phyloP scores from a whole-genome alignment of 257 asterid species.

The Fraxinus cuspidata region DNA sequence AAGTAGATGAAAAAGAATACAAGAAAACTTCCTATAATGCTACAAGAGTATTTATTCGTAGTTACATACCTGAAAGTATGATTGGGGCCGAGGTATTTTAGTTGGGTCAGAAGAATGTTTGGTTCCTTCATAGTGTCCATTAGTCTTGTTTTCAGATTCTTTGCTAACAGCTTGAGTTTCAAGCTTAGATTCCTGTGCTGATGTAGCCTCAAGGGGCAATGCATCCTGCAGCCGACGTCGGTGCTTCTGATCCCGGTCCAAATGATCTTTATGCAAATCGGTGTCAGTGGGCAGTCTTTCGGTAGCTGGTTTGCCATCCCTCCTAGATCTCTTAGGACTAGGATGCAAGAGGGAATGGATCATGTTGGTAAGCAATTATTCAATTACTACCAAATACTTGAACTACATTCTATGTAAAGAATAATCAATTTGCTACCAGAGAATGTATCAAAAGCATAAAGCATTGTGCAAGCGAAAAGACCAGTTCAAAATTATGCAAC shows the following conservation, averaged over 20 bases:
- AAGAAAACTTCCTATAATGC: slow-evolving; percentile 2
- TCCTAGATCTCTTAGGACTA: slow-evolving; percentile 89
- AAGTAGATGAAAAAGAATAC: slow-evolving; percentile 5
- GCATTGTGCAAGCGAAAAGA: not conserved
- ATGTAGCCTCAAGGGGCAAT: slow-evolving; percentile 52
- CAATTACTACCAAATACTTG: not conserved
- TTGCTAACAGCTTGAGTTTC: slow-evolving; percentile 40
- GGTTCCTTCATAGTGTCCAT: slow-evolving; percentile 35
- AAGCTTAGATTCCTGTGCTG: slow-evolving; percentile 40
- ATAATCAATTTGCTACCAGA: not conserved
- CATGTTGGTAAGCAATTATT: slow-evolving; percentile 1
- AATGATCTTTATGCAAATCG: slow-evolving; percentile 41
- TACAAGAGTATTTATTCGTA: not conserved
- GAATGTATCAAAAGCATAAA: not conserved
- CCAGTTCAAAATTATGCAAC: not conserved
- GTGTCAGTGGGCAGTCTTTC: slow-evolving; percentile 43
- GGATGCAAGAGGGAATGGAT: slow-evolving; percentile 18
- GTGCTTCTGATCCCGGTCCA: slow-evolving; percentile 47
- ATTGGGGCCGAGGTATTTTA: slow-evolving; percentile 49
- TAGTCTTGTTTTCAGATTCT: slow-evolving; percentile 39
- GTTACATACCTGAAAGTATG: slow-evolving; percentile 62
- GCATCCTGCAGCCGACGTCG: slow-evolving; percentile 55
- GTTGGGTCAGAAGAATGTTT: slow-evolving; percentile 47
- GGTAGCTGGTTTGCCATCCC: slow-evolving; percentile 66
- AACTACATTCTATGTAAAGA: not conserved